Percentiles rank a stretch among this genome's conserved stretches.
These are phyloP conservation scores for Penicillium daleae DNA, from an alignment of 495 filamentous ascomycete species.

Conservation along the genomic window DNA sequence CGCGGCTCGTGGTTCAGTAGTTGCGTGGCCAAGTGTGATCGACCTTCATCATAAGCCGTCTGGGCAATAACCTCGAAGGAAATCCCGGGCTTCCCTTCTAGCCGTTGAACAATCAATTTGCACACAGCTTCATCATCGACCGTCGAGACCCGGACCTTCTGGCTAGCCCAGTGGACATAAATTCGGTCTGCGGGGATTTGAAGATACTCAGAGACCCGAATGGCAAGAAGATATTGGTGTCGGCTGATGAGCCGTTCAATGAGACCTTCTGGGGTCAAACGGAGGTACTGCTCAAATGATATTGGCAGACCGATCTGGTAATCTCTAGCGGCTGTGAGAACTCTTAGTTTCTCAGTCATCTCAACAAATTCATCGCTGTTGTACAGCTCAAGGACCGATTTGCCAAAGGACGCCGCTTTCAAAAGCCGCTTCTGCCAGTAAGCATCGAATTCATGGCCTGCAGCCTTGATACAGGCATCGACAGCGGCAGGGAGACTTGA, in stretches of 20 bases:
- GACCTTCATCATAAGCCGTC: constrained; percentile 94
- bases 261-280: constrained; percentile 84
- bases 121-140: constrained; percentile 90
- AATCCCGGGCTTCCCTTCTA: constrained; percentile 85
- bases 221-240: constrained; percentile 87
- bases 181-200: constrained; percentile 85
- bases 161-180: constrained; percentile 94
- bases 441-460: constrained; percentile 85
- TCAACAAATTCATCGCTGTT: constrained; percentile 98
- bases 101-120: constrained; percentile 80
- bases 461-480: constrained; percentile 86
- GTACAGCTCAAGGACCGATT: constrained; percentile 94
- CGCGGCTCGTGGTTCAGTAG: constrained; percentile 91
- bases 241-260: constrained; percentile 84
- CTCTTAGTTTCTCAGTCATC: constrained; percentile 92
- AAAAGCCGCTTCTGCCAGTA: constrained; percentile 95
- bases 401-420: constrained; percentile 94
- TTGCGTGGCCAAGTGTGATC: constrained; percentile 81
- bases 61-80: constrained; percentile 94
- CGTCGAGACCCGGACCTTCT: constrained; percentile 84
- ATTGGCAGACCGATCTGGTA: constrained; percentile 88
- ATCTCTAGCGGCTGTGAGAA: constrained; percentile 88
- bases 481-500: constrained; percentile 87
- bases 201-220: constrained; percentile 87
- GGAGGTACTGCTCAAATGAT: constrained; percentile 90